Base-by-base conservation (phyloP, 2,329 filamentous ascomycete genomes). In the Intubia oerlemansii region DNA sequence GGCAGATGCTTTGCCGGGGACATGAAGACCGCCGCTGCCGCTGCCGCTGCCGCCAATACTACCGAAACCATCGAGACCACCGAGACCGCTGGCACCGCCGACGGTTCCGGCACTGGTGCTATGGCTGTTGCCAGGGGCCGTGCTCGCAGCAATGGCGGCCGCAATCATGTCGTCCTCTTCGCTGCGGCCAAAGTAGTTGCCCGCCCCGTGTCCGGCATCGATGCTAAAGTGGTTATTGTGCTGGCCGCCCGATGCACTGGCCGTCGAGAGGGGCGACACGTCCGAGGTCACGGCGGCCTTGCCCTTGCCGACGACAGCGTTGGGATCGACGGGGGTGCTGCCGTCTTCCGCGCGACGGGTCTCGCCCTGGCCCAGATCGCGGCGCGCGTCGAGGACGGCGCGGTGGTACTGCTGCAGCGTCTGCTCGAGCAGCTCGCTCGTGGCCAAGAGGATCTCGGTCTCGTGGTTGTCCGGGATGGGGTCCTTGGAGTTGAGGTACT, bases 361-460 rank as follows among this genome's bases (percentile, higher is more conserved):
- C 31, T 47, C 41, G 32, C 44, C 47, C 5, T 55, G 25, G 9
- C 61, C 60, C 5, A 63, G 47, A 21, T 59, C 53, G 42, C 71
- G 72, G 35, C 62, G 54, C 3, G 68, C 66, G 33, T 59, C 60
- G n/a, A 74, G 51, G 23, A 90, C 56, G 8, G 81, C 75, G 31
- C 82, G 70, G 49, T 91, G 80, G 48, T 93, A 80, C 44, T 81
- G 72, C 37, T 71, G 88, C 23, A 85, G 59, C 0, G 84, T 74
- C 25, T 78, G 67, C 35, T 80, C 78, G 17, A 98, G 59, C 45
- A 85, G 77, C 49, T 95, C 88, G 46, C 91, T 92, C 10, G 81
- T 88, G 49, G 93, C 82, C 43, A 98, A 92, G 36, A 98, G 56
- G 10, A 71, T 84, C 45, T 88, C 71, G 65, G 95, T 81, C 1